Evolutionary conservation across 140 eudicot genomes (phyloP), one percentile per base, ranked within the genome.

Genomic region (Cichorium intybus): DNA sequence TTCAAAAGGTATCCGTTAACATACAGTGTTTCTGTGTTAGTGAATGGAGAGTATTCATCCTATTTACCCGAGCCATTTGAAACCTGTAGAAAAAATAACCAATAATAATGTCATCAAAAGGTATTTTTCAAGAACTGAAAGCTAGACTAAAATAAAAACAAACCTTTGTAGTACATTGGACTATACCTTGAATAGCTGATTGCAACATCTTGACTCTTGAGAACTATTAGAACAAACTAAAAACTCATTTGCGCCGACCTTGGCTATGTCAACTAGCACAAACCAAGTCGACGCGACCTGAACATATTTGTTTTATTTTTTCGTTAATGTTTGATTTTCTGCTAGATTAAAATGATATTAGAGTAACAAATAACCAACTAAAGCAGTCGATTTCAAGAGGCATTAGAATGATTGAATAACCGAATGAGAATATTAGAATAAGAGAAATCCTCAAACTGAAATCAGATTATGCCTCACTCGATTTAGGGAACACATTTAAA

Each of bases 81-180:
- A 39, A 56, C 74, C 74, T 68, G 74, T 16, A 56, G 74, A 21
- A 47, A 29, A 21, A 33, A 27, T 9, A 35, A 35, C 12, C 16
- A 39, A 12, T 3, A 43, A 4, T 4, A 43, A 4, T 16, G 8
- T 54, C 8, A 14, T n/a, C n/a, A n/a, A n/a, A n/a, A n/a, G n/a
- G n/a, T n/a, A n/a, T 54, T 26, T 24, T 5, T 15, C 27, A 65
- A 64, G 39, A 28, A 65, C n/a, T 52, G 23, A n/a, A 3, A 55
- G 45, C 29, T 51, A 33, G 33, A 55, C 23, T 26, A 26, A 15
- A 55, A 55, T 27, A 14, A 39, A 26, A 55, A 26, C 37, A 27
- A 43, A 66, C 72, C 72, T 66, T 66, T 66, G 39, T 66, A 66
- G 72, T 52, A 66, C 61, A 66, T 66, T 41, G 61, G 29, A 18